A percentile compares a stretch with the other conserved stretches of the same genome.
Evolutionary conservation across 2,329 filamentous ascomycete genomes (phyloP).

Genomic region (Fusarium oligoseptatum): DNA sequence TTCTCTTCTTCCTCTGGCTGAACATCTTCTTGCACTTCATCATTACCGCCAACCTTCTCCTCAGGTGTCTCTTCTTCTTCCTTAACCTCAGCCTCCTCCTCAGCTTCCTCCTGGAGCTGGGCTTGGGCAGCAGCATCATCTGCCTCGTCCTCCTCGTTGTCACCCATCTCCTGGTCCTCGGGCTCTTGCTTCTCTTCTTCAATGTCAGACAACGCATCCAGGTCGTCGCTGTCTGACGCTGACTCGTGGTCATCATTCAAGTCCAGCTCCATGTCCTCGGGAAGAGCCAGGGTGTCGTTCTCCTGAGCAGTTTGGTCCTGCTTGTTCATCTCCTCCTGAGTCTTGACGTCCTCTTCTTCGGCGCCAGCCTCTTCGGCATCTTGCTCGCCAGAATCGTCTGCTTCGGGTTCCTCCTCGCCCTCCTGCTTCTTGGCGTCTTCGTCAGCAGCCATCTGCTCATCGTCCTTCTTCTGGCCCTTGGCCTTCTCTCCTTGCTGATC

Average conservation of each 20-base stretch:
- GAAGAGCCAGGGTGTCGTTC: constrained; percentile 84
- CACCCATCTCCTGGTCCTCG: constrained; percentile 56
- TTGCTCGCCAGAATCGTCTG: constrained; percentile 59
- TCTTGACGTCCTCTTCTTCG: constrained; percentile 67
- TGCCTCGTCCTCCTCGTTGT: constrained; percentile 52
- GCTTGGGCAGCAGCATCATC: constrained; percentile 54
- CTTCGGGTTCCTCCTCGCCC: constrained; percentile 54
- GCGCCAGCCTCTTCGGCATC: constrained; percentile 71
- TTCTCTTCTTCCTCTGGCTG: constrained; percentile 64
- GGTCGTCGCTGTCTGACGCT: constrained; percentile 66
- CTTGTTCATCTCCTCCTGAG: constrained; percentile 68
- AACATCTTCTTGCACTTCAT: constrained; percentile 63
- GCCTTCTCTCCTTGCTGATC: constrained; percentile 82
- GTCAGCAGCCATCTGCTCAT: constrained; percentile 71
- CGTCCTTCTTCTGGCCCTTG: constrained; percentile 75
- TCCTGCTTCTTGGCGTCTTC: constrained; percentile 68
- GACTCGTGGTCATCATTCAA: constrained; percentile 78
- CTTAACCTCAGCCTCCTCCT: constrained; percentile 68
- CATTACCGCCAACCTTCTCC: constrained; percentile 51
- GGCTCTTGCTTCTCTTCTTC: constrained; percentile 60
- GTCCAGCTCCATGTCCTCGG: constrained; percentile 89
- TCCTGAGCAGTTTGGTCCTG: constrained; percentile 84
- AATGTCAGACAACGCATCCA: constrained; percentile 70
- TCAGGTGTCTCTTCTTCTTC: constrained; percentile 69
- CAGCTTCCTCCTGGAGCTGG: constrained; percentile 54